These are phyloP conservation scores for Oryza rufipogon DNA, from an alignment of 176 grass and related monocot genomes.

Conservation along the genomic window DNA sequence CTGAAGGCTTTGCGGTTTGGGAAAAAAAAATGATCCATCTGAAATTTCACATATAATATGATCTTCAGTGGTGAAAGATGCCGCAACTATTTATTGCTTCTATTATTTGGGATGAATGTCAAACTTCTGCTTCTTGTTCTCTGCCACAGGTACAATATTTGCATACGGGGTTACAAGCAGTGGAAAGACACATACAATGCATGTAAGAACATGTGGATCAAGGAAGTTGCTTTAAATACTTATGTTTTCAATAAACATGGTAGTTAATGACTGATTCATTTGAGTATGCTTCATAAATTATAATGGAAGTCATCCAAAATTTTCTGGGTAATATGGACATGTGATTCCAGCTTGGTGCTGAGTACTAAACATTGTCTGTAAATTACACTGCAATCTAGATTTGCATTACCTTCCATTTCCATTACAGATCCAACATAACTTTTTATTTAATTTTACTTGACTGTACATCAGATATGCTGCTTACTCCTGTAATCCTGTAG, in stretches of 20 bases:
- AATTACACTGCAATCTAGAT: background rate
- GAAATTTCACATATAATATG: background rate
- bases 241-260: conserved; percentile 3
- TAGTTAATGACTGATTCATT: background rate
- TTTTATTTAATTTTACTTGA: conserved; percentile 24
- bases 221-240: conserved; percentile 7
- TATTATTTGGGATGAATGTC: conserved; percentile 8
- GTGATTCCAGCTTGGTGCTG: background rate
- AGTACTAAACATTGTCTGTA: conserved; percentile 20
- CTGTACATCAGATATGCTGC: background rate
- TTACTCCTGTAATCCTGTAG: background rate
- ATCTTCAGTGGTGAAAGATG: background rate
- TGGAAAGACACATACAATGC: conserved; percentile 91
- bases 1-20: background rate
- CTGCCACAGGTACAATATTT: conserved; percentile 77
- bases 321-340: background rate
- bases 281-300: background rate
- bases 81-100: background rate
- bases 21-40: background rate
- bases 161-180: conserved; percentile 93
- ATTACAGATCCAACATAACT: conserved; percentile 16
- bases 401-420: background rate
- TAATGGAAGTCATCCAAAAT: background rate
- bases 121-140: conserved; percentile 26
- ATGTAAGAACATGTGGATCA: conserved; percentile 59